These are phyloP conservation scores for Clonostachys chloroleuca DNA, from an alignment of 2,329 filamentous ascomycete species.

Conservation along the genomic window DNA sequence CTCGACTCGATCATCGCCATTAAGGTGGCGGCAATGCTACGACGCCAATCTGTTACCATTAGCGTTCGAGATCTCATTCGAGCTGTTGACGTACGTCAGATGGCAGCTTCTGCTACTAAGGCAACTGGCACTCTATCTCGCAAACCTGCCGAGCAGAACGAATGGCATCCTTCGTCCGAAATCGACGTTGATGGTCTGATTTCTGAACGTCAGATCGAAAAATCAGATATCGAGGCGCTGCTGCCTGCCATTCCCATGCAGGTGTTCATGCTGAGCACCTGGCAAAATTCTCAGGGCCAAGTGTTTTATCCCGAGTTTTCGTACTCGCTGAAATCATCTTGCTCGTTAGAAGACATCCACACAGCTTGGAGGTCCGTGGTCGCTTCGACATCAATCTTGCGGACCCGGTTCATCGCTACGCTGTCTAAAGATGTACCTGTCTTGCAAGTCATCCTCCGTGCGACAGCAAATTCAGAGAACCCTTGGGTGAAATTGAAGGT, in stretches of 20 bases:
- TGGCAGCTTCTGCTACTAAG: conserved; percentile 35
- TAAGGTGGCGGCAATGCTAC: conserved; percentile 70
- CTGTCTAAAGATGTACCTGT: conserved; percentile 42
- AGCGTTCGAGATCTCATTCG: conserved; percentile 68
- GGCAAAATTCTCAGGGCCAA: conserved; percentile 61
- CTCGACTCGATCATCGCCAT: conserved; percentile 91
- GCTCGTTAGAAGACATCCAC: conserved; percentile 41
- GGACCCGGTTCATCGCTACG: conserved; percentile 61
- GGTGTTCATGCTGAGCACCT: conserved; percentile 72
- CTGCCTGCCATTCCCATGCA: conserved; percentile 75
- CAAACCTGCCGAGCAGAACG: background rate
- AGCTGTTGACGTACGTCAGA: conserved; percentile 59
- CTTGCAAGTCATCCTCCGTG: conserved; percentile 54
- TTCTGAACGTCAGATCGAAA: conserved; percentile 27
- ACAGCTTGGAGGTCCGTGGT: conserved; percentile 60
- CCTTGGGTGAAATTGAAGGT: conserved; percentile 16
- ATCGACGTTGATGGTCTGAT: conserved; percentile 36
- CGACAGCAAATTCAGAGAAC: background rate
- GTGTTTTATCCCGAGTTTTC: conserved; percentile 73
- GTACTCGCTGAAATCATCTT: conserved; percentile 31
- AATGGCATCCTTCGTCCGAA: background rate
- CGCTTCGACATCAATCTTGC: conserved; percentile 55
- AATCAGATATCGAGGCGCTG: conserved; percentile 44
- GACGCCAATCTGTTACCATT: conserved; percentile 56
- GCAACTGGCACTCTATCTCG: background rate